Conservation (phyloP, 805 yeast genomes). For the Candida adriatica region DNA sequence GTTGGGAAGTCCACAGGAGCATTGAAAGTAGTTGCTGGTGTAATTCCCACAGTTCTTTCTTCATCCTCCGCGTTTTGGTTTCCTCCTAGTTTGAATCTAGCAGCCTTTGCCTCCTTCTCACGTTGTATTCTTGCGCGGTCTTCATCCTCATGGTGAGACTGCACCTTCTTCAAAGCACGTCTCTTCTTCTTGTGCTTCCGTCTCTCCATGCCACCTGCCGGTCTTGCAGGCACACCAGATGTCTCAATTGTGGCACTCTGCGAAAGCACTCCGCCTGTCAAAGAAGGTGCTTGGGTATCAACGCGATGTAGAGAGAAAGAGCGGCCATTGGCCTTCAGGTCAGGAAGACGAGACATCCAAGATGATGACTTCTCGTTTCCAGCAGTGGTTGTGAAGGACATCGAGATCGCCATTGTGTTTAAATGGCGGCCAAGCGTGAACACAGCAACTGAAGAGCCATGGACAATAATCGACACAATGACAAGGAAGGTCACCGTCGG, state of each 20-base stretch:
- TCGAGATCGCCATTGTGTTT: conserved; percentile 70
- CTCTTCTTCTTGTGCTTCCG: conserved; percentile 32
- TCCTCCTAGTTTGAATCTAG: conserved; percentile 34
- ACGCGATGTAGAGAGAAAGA: conserved; percentile 78
- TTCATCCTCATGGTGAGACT: conserved; percentile 4
- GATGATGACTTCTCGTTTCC: conserved; percentile 46
- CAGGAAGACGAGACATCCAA: conserved; percentile 84
- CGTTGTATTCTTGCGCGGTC: conserved; percentile 32
- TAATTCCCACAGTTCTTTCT: conserved; percentile 16
- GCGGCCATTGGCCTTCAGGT: conserved; percentile 50
- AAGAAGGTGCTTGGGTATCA: conserved; percentile 51
- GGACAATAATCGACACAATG: conserved; percentile 76
- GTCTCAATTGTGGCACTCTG: conserved; percentile 46
- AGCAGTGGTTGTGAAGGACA: conserved; percentile 75
- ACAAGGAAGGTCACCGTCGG: conserved; percentile 78
- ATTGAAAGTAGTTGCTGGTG: conserved; percentile 18
- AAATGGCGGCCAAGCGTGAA: conserved; percentile 60
- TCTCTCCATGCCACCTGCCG: conserved; percentile 69
- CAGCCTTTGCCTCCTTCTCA: conserved; percentile 37
- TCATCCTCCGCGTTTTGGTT: conserved; percentile 16
- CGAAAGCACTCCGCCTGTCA: conserved; percentile 15
- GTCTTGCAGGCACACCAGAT: conserved; percentile 57
- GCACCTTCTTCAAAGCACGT: conserved; percentile 25
- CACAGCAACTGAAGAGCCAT: conserved; percentile 86
- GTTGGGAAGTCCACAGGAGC: conserved; percentile 8